Percentiles rank a stretch among this genome's conserved stretches.
Evolutionary conservation across 148 eudicot genomes (phyloP).

Genomic region (Rhododendron molle): DNA sequence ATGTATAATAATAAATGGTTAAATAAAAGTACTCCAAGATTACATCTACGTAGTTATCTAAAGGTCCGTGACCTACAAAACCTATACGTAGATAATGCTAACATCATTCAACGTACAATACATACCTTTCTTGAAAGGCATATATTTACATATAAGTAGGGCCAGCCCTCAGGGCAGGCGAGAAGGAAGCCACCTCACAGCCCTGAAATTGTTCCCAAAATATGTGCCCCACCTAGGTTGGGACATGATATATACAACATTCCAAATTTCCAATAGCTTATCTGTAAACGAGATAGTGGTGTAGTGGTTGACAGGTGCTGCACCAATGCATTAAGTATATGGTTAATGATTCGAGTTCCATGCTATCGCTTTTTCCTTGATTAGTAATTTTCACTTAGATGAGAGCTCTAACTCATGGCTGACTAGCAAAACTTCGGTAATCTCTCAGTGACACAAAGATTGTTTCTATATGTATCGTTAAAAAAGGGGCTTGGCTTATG

Average conservation of each 20-base stretch:
- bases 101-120: not conserved
- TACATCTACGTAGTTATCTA: not conserved
- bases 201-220: not conserved
- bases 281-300: not conserved
- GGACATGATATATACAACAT: not conserved
- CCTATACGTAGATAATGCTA: not conserved
- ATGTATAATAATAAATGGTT: not conserved
- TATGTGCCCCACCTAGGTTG: not conserved
- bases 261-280: not conserved
- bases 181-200: not conserved
- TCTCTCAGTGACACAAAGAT: not conserved
- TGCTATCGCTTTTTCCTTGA: not conserved
- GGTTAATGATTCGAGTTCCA: not conserved
- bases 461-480: not conserved
- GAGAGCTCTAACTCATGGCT: not conserved
- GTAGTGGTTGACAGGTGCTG: not conserved
- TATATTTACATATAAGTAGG: not conserved
- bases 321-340: not conserved
- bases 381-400: not conserved
- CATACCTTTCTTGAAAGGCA: not conserved
- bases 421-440: not conserved
- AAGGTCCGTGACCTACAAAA: not conserved
- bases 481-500: not conserved
- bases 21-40: not conserved
- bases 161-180: not conserved